These are phyloP conservation scores for Austropuccinia psidii DNA, from an alignment of 1,284 basidiomycete genomes.

Conservation along the genomic window DNA sequence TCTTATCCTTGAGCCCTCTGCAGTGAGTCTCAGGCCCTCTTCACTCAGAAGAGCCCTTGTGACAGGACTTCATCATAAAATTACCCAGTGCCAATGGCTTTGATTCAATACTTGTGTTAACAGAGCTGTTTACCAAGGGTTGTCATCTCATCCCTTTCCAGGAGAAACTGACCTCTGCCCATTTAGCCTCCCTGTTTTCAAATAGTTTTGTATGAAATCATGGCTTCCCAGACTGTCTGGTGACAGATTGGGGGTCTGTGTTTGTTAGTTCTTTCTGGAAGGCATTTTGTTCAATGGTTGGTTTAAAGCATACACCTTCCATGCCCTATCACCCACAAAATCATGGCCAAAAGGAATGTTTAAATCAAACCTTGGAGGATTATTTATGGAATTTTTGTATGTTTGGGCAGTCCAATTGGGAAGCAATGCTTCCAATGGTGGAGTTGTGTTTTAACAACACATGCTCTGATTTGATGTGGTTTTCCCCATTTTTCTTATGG, in stretches of 20 bases:
- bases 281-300: neutral
- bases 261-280: neutral
- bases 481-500: neutral
- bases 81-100: too few species aligned
- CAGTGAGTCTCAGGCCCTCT: too few species aligned
- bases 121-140: too few species aligned
- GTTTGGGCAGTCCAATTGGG: slow-evolving; percentile 52
- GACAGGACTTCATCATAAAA: too few species aligned
- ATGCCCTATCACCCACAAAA: neutral
- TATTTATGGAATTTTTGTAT: slow-evolving; percentile 12
- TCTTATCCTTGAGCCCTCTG: too few species aligned
- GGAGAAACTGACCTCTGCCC: too few species aligned
- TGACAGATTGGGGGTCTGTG: neutral
- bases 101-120: too few species aligned
- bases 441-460: slow-evolving; percentile 54
- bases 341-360: slow-evolving; percentile 37
- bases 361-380: slow-evolving; percentile 37
- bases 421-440: slow-evolving; percentile 49
- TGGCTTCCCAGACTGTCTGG: too few species aligned
- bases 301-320: slow-evolving; percentile 9
- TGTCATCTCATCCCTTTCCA: too few species aligned
- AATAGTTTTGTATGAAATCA: too few species aligned
- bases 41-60: too few species aligned
- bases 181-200: too few species aligned
- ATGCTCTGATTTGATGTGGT: slow-evolving; percentile 44